phyloP scores from a whole-genome alignment of 139 green algal species.

The Mychonastes homosphaera region DNA sequence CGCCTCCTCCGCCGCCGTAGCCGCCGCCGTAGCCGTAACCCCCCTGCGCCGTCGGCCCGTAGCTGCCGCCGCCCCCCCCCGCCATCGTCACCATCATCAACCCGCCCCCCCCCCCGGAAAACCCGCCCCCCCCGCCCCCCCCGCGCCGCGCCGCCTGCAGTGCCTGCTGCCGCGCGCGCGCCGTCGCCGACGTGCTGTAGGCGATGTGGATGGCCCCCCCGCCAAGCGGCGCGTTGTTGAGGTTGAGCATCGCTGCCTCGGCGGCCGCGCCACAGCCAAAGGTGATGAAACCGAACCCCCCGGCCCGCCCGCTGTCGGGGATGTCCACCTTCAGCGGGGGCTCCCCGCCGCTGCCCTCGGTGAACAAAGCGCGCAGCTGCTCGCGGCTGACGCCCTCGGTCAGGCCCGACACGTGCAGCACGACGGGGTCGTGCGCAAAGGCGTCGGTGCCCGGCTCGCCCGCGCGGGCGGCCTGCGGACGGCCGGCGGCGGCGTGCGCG shows the following conservation, averaged over 20 bases:
- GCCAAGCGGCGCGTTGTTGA: slow-evolving; percentile 20
- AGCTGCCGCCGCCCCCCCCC: no score
- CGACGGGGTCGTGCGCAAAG: no score
- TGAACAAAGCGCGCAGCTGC: slow-evolving; percentile 20
- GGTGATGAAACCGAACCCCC: slow-evolving; percentile 25
- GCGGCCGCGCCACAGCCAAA: slow-evolving; percentile 13
- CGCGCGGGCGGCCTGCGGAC: no score
- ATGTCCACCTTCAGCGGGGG: slow-evolving; percentile 22
- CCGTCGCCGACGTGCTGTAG: slow-evolving; percentile 16
- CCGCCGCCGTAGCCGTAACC: no score
- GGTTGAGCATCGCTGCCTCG: slow-evolving; percentile 20
- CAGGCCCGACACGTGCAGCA: slow-evolving; percentile 17
- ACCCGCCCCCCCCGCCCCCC: no score
- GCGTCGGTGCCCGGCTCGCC: no score
- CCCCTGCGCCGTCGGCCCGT: no score
- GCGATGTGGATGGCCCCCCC: slow-evolving; percentile 19
- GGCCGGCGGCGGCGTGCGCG: no score
- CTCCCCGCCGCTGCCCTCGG: slow-evolving; percentile 13
- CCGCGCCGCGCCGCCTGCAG: no score
- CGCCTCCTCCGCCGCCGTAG: no score
- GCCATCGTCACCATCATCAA: no score
- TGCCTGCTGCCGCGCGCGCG: slow-evolving; percentile 17
- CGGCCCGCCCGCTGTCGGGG: slow-evolving; percentile 14
- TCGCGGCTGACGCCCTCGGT: slow-evolving; percentile 18
- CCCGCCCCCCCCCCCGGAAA: no score